A percentile compares a stretch with the other conserved stretches of the same genome.
Evolutionary conservation across 1,284 basidiomycete genomes (phyloP).

Genomic region (Tilletia caries): DNA sequence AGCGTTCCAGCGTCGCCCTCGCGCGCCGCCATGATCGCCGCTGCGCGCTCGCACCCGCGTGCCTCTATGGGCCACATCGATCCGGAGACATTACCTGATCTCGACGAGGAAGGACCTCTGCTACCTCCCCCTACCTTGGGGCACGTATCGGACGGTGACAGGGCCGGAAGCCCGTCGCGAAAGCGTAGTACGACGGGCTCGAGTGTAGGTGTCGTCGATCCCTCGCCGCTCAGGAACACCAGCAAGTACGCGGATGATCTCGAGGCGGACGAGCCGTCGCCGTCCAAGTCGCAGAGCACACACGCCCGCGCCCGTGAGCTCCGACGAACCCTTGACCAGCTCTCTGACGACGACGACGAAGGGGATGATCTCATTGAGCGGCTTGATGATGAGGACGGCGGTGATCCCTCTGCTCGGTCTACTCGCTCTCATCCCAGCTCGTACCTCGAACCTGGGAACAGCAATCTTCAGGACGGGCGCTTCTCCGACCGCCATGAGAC

Average conservation of each 20-base stretch:
- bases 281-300: neutral
- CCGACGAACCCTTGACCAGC: constrained; percentile 1
- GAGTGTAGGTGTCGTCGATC: neutral
- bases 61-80: constrained; percentile 1
- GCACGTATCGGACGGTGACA: neutral
- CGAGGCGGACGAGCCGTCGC: neutral
- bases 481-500: constrained; percentile 32
- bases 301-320: constrained; percentile 6
- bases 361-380: neutral
- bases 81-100: neutral
- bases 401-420: neutral
- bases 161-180: neutral
- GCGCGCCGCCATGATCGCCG: constrained; percentile 10
- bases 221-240: neutral
- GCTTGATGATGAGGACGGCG: neutral
- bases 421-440: neutral
- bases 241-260: neutral
- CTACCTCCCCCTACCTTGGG: neutral
- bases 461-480: constrained; percentile 21
- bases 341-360: constrained; percentile 6
- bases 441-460: neutral
- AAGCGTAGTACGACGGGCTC: neutral
- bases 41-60: constrained; percentile 1
- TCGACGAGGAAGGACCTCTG: neutral
- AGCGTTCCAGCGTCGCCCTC: constrained; percentile 2